These are phyloP conservation scores for Globisporangium lucens DNA, from an alignment of 352 stramenopile genomes.

Conservation along the genomic window DNA sequence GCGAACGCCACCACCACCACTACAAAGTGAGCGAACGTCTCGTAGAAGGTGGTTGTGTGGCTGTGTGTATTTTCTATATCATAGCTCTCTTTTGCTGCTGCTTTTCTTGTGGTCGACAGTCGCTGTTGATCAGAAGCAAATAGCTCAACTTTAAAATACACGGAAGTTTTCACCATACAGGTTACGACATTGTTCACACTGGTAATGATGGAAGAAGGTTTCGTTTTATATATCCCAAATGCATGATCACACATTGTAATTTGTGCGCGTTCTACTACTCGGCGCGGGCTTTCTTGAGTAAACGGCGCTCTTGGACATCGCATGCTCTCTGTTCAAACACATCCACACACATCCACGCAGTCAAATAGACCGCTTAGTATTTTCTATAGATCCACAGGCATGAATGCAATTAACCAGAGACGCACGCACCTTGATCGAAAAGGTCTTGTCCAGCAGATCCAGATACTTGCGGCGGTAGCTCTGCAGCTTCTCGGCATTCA, in stretches of 20 bases:
- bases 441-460: conserved; percentile 66
- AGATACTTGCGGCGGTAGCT: conserved; percentile 54
- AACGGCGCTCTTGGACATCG: conserved; percentile 20
- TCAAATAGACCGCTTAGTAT: neutral
- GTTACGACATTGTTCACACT: neutral
- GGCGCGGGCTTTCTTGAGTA: conserved; percentile 20
- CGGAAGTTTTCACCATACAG: neutral
- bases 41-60: neutral
- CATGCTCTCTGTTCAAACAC: conserved; percentile 25
- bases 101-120: neutral
- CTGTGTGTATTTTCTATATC: conserved; percentile 2
- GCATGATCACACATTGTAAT: neutral
- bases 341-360: neutral
- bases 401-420: neutral
- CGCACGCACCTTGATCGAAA: conserved; percentile 48
- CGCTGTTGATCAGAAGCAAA: neutral
- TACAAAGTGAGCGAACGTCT: neutral
- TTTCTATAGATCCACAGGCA: neutral
- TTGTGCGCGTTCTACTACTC: conserved; percentile 6
- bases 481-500: conserved; percentile 61
- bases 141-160: neutral
- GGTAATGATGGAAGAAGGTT: neutral
- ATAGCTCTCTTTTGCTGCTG: neutral
- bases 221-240: conserved; percentile 3
- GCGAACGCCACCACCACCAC: neutral